These are phyloP conservation scores for Dictyostelium brefeldianum DNA, from an alignment of 78 protist species.

Conservation along the genomic window DNA sequence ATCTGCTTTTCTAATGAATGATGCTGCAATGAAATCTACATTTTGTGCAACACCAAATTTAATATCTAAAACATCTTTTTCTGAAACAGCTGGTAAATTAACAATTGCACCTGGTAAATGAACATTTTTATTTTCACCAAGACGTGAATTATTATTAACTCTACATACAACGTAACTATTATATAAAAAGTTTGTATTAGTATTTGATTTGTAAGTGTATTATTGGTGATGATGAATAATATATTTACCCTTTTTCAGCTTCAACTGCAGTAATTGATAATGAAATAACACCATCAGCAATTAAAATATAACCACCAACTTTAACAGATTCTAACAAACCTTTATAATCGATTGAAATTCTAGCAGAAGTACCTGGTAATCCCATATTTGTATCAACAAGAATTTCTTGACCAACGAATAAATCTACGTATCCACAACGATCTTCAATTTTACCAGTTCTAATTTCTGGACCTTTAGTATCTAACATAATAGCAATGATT, in stretches of 20 bases:
- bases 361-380: slow-evolving; percentile 41
- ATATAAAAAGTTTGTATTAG: neutral
- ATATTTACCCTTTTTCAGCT: slow-evolving; percentile 73
- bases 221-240: neutral
- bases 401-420: slow-evolving; percentile 79
- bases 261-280: slow-evolving; percentile 45
- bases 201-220: neutral
- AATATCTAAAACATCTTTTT: slow-evolving; percentile 88
- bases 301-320: slow-evolving; percentile 86
- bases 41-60: slow-evolving; percentile 88
- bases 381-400: slow-evolving; percentile 74
- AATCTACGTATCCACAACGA: slow-evolving; percentile 53
- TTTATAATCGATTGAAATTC: slow-evolving; percentile 76
- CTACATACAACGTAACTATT: slow-evolving; percentile 48
- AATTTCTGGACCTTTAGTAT: slow-evolving; percentile 92
- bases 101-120: slow-evolving; percentile 91
- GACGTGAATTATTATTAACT: slow-evolving; percentile 80
- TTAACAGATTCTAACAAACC: slow-evolving; percentile 79
- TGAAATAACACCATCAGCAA: slow-evolving; percentile 92
- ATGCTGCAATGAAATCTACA: slow-evolving; percentile 92
- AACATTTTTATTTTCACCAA: slow-evolving; percentile 88
- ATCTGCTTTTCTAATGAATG: slow-evolving; percentile 91
- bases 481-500: slow-evolving; percentile 86
- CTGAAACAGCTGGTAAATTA: slow-evolving; percentile 92
- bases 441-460: slow-evolving; percentile 86